These are phyloP conservation scores for Globisporangium ultimum DNA, from an alignment of 352 stramenopile genomes.

Conservation along the genomic window DNA sequence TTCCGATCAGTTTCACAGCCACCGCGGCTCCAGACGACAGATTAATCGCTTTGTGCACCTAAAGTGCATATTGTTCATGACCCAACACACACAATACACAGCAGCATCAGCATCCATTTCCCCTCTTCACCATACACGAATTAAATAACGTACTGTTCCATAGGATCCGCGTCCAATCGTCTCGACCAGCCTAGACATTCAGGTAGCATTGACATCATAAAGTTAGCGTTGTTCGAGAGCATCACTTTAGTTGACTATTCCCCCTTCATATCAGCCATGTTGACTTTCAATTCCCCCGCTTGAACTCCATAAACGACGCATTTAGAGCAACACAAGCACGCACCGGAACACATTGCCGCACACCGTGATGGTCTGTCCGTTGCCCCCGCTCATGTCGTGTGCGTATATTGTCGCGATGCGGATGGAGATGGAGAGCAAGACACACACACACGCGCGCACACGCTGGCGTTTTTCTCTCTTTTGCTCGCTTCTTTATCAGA, in stretches of 20 bases:
- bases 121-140: not conserved
- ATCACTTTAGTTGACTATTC: no score
- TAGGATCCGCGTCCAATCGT: conserved; percentile 81
- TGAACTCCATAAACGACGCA: no score
- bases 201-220: not conserved
- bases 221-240: no score
- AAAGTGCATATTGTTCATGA: conserved; percentile 1
- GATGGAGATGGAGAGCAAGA: no score
- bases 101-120: no score
- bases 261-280: no score
- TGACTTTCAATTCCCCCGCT: no score
- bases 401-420: not conserved
- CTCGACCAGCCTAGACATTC: conserved; percentile 43
- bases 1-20: conserved; percentile 80
- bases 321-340: not conserved
- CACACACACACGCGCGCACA: no score
- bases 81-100: not conserved
- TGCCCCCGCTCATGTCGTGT: conserved; percentile 43
- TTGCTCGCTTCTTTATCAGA: no score
- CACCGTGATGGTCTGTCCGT: conserved; percentile 74
- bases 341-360: conserved; percentile 81
- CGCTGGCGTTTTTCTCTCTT: no score
- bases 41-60: conserved; percentile 86
- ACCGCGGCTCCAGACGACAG: conserved; percentile 68
- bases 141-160: conserved; percentile 47